phyloP scores from a whole-genome alignment of 1,139 yeast species.

The Sugiyamaella castrensis region DNA sequence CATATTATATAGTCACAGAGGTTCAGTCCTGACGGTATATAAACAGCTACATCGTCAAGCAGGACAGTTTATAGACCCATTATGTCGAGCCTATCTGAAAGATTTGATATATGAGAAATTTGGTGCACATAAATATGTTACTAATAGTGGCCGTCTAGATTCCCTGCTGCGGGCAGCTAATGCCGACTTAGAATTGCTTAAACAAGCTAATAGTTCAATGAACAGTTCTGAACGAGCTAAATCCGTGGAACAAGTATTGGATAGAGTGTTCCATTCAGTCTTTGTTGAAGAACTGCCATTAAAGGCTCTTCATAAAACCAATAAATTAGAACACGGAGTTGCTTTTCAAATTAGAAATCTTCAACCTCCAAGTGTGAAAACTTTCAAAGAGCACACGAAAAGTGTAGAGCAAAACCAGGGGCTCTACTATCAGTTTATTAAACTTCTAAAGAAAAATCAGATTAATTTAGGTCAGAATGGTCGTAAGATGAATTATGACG shows the following conservation, averaged over 20 bases:
- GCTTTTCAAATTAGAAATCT: conserved; percentile 20
- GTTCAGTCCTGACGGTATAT: conserved; percentile 20
- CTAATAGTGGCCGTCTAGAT: conserved; percentile 16
- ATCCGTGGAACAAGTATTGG: conserved; percentile 18
- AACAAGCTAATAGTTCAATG: conserved; percentile 15
- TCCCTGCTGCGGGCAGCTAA: conserved; percentile 20
- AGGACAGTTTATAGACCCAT: conserved; percentile 24
- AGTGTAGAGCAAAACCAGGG: conserved; percentile 1
- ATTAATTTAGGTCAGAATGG: conserved; percentile 20
- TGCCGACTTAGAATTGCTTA: conserved; percentile 14
- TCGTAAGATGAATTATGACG: conserved; percentile 23
- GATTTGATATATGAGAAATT: conserved; percentile 23
- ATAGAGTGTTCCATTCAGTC: conserved; percentile 17
- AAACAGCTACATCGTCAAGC: conserved; percentile 20
- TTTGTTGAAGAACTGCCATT: conserved; percentile 24
- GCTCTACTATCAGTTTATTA: conserved; percentile 20
- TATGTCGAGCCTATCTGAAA: conserved; percentile 23
- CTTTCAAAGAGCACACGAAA: conserved; percentile 13
- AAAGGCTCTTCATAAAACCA: conserved; percentile 14
- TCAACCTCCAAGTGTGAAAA: conserved; percentile 18
- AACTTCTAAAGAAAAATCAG: conserved; percentile 16
- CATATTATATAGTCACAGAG: conserved; percentile 15
- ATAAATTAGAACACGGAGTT: conserved; percentile 16
- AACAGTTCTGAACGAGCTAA: conserved; percentile 10
- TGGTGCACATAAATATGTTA: conserved; percentile 24